phyloP scores from a whole-genome alignment of 1,284 basidiomycete genomes.

The Cryptococcus deneoformans region DNA sequence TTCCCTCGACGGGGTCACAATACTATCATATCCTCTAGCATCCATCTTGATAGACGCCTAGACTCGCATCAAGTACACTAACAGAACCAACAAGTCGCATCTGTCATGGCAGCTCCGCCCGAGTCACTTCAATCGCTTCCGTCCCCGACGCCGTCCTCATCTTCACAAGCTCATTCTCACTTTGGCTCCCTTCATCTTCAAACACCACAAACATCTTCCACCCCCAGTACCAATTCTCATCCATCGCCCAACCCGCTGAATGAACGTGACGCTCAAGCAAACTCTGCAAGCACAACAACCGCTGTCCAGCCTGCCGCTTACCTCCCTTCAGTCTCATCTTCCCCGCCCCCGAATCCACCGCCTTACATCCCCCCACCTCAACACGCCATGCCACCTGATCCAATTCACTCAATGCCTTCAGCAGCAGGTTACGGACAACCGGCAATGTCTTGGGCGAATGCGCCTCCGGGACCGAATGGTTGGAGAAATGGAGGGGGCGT shows the following conservation, averaged over 20 bases:
- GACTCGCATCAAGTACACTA: background rate
- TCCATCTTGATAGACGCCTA: background rate
- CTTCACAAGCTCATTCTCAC: constrained; percentile 9
- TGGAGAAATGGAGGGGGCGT: constrained; percentile 12
- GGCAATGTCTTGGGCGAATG: constrained; percentile 6
- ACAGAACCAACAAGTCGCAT: background rate
- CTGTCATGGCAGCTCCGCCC: constrained; percentile 33
- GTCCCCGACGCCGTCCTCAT: constrained; percentile 28
- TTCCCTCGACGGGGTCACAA: background rate
- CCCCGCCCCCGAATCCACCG: constrained; percentile 40
- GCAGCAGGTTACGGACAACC: background rate
- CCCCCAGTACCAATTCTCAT: constrained; percentile 15
- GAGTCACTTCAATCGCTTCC: constrained; percentile 35
- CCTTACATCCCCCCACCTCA: constrained; percentile 45
- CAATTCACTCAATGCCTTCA: constrained; percentile 31
- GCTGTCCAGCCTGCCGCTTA: background rate
- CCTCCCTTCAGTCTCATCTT: constrained; percentile 9
- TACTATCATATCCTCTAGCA: background rate
- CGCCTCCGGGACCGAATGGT: constrained; percentile 7
- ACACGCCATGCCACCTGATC: constrained; percentile 46
- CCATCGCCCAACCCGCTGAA: constrained; percentile 5
- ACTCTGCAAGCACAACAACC: constrained; percentile 9
- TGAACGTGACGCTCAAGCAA: constrained; percentile 3
- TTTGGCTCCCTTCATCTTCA: constrained; percentile 24
- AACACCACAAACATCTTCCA: constrained; percentile 18